Percentiles rank a stretch among this genome's conserved stretches.
phyloP scores from a whole-genome alignment of 2,329 filamentous ascomycete genomes.

The Colletotrichum chlorophyti region DNA sequence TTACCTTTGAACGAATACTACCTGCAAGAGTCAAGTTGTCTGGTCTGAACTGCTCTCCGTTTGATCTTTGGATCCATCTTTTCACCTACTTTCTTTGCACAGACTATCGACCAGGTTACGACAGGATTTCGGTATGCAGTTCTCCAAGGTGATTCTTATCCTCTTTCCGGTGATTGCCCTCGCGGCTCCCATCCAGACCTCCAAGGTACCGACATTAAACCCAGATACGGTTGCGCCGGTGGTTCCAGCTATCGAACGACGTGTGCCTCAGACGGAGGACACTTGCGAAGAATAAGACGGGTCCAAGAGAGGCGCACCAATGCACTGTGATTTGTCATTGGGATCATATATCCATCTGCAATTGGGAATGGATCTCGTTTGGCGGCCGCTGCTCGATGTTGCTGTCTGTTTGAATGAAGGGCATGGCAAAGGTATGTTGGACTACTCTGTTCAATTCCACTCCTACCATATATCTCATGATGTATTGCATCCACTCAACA shows the following conservation, averaged over 20 bases:
- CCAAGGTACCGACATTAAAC: constrained; percentile 24
- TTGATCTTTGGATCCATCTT: not conserved
- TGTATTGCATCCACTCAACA: constrained; percentile 29
- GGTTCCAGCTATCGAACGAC: constrained; percentile 18
- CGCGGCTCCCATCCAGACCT: constrained; percentile 31
- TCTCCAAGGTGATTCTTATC: constrained; percentile 29
- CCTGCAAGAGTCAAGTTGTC: constrained; percentile 1
- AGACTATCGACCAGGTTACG: not conserved
- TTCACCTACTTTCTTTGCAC: not conserved
- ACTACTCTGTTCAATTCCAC: too few species aligned
- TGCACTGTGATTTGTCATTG: too few species aligned
- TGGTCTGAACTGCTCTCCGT: not conserved
- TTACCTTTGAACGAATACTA: not conserved
- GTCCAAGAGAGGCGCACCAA: not conserved
- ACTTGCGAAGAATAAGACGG: constrained; percentile 14
- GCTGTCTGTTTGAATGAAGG: too few species aligned
- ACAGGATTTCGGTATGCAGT: constrained; percentile 31
- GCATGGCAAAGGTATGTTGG: not conserved
- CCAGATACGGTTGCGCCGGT: constrained; percentile 21
- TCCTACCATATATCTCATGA: constrained; percentile 8
- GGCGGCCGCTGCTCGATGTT: not conserved
- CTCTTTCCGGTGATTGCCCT: constrained; percentile 31
- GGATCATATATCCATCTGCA: not conserved
- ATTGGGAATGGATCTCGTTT: too few species aligned
- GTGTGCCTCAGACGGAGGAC: constrained; percentile 18